Evolutionary conservation across 2,329 filamentous ascomycete genomes (phyloP), one percentile per base, ranked within the genome.

Genomic region (Hymenoscyphus repandus): DNA sequence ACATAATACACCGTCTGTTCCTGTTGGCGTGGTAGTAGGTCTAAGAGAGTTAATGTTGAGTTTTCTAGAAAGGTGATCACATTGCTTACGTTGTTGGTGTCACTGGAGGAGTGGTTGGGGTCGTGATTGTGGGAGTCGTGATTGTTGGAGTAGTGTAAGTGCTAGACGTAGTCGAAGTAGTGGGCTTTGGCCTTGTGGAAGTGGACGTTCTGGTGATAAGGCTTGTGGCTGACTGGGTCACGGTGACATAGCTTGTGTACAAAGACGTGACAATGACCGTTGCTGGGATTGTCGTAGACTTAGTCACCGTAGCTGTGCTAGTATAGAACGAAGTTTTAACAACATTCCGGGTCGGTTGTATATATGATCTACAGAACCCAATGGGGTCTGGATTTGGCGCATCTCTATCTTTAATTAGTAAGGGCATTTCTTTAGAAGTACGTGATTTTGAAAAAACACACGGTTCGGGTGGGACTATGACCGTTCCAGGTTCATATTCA

Each of bases 341-440:
- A 27, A 51, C 15, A 7, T 50, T 55, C 30, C 30, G 39, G 5
- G 55, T 52, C 11, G 55, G 44, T 30, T 45, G 48, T 36, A 53
- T 49, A 30, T 44, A 53, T 5, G 42, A 30, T 10, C 50, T 53
- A 34, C 55, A 57, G 34, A 57, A 57, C 7, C 34, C 45, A 41
- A 55, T 40, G 22, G 52, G 49, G 30, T 57, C 53, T 11, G 49
- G 49, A 30, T 51, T 36, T 46, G 38, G 10, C n/a, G 17, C 5
- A 30, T 37, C 37, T 15, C 17, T 46, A 11, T 46, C 13, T n/a
- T 45, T 33, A 33, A 18, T 5, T 13, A 17, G 12, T 17, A 9
- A 30, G 36, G 22, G 27, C 6, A 10, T 2, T 4, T 17, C 31
- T 36, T 27, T 17, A 6, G 7, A 17, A 4, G 12, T 15, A 15